Evolutionary conservation across 345 rosid genomes (phyloP).

Genomic region (Limnanthes douglasii): DNA sequence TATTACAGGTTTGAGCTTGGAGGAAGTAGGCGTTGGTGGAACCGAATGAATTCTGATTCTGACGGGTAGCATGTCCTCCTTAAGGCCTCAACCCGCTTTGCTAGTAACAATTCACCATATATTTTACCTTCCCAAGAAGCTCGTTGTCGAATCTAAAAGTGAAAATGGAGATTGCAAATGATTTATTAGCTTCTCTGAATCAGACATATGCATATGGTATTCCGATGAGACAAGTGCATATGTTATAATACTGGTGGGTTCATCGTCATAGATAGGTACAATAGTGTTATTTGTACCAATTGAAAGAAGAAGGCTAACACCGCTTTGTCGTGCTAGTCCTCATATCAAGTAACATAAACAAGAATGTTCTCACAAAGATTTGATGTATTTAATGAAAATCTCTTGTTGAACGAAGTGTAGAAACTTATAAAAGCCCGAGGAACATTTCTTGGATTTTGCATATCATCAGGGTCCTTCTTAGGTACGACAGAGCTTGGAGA

Average conservation of each 20-base stretch:
- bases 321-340: constrained; percentile 55
- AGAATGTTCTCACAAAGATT: constrained; percentile 53
- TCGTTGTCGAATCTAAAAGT: constrained; percentile 49
- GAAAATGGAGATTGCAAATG: constrained; percentile 30
- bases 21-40: constrained; percentile 45
- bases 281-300: constrained; percentile 49
- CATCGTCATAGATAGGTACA: constrained; percentile 86
- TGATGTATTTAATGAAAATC: constrained; percentile 25
- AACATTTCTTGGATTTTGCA: no score
- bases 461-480: no score
- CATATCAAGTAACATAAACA: constrained; percentile 38
- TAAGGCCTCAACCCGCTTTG: constrained; percentile 70
- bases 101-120: constrained; percentile 80
- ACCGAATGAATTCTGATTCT: constrained; percentile 70
- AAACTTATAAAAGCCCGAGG: constrained; percentile 40
- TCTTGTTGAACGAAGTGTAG: constrained; percentile 25
- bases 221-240: constrained; percentile 65
- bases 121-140: constrained; percentile 64
- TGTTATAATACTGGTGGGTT: constrained; percentile 82
- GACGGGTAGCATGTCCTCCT: constrained; percentile 81
- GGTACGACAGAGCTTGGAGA: no score
- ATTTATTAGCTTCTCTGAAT: constrained; percentile 42
- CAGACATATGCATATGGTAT: constrained; percentile 49
- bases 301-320: constrained; percentile 66
- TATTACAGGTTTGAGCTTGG: constrained; percentile 33